Base-by-base conservation (phyloP, 768 basidiomycete genomes). In the Leccinum variicolor region DNA sequence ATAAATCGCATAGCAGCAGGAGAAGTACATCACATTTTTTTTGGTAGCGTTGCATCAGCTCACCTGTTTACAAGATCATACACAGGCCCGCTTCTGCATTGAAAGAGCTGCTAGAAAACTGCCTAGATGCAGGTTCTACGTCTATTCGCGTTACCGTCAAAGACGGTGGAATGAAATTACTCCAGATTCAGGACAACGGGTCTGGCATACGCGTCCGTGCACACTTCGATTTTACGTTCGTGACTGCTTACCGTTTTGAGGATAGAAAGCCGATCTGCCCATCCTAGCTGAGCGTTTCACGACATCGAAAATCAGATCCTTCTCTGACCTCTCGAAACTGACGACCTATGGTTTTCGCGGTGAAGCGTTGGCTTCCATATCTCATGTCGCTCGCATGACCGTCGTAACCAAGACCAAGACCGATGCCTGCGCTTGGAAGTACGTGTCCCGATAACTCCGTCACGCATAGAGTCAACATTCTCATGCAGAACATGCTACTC, bases 101-200 rank as follows among this genome's bases (percentile, higher is more conserved):
- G 54, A 99, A 99, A 71, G 97, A 98, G 70, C 79, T 98, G 1
- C 76, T 99, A 14, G 97, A 99, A 74, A 98, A 99, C 64, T 81
- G 87, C 21, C 80, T 99, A n/a, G 97, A 99, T 74, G 97, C 97
- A 0, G 89, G 92, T 0, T 78, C 92, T 23, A 94, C 90, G 0
- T 85, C 85, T 0, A 93, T 98, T 68, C 86, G 88, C 36, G 78
- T 98, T 53, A 91, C 86, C 0, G 80, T 95, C 63, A 98, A 97
- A 73, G 96, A 99, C 61, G 97, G 96, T 1, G 97, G 97, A 4
- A 76, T 98, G 77, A 98, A 96, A 70, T 76, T 95, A 15, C 81
- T 98, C 36, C 93, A 97, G 73, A 95, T 98, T 53, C 91, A 94
- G 66, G 97, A 99, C 68, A 97, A 99, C 69, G 96, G 97, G 0